phyloP scores from a whole-genome alignment of 805 yeast species.

The Metschnikowia picachoensis region DNA sequence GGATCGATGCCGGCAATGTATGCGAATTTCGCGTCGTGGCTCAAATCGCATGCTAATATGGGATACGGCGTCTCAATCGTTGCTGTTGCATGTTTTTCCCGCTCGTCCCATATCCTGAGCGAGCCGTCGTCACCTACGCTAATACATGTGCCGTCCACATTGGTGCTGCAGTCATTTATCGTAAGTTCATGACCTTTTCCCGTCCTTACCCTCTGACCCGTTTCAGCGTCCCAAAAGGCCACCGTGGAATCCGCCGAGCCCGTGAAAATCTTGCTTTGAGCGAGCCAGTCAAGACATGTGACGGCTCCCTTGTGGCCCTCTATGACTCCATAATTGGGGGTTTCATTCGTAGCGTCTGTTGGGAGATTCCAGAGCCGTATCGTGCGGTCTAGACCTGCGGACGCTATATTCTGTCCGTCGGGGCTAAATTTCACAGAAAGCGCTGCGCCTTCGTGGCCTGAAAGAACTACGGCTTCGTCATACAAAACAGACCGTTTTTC shows the following conservation, averaged over 20 bases:
- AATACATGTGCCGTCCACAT: conserved; percentile 27
- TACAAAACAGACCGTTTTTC: conserved; percentile 17
- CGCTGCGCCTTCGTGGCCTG: conserved; percentile 54
- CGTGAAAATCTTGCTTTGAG: conserved; percentile 40
- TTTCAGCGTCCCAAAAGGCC: conserved; percentile 57
- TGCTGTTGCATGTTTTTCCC: conserved; percentile 45
- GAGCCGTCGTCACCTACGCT: conserved; percentile 69
- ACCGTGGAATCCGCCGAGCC: conserved; percentile 61
- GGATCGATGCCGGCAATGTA: conserved; percentile 71
- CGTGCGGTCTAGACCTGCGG: conserved; percentile 59
- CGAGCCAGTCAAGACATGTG: conserved; percentile 54
- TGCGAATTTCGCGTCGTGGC: conserved; percentile 37
- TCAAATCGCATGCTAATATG: conserved; percentile 43
- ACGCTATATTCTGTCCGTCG: conserved; percentile 51
- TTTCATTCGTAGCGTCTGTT: conserved; percentile 17
- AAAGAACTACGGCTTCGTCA: conserved; percentile 34
- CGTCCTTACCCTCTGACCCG: conserved; percentile 53
- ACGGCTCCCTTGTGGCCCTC: conserved; percentile 64
- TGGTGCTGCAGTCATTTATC: conserved; percentile 51
- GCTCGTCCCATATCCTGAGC: conserved; percentile 59
- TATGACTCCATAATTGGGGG: conserved; percentile 43
- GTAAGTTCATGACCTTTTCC: conserved; percentile 48
- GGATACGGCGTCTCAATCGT: conserved; percentile 52
- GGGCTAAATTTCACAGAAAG: conserved; percentile 49
- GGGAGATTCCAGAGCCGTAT: conserved; percentile 47